Evolutionary conservation across 2,329 filamentous ascomycete species (phyloP).

Genomic region (Nannizziopsis barbatae): DNA sequence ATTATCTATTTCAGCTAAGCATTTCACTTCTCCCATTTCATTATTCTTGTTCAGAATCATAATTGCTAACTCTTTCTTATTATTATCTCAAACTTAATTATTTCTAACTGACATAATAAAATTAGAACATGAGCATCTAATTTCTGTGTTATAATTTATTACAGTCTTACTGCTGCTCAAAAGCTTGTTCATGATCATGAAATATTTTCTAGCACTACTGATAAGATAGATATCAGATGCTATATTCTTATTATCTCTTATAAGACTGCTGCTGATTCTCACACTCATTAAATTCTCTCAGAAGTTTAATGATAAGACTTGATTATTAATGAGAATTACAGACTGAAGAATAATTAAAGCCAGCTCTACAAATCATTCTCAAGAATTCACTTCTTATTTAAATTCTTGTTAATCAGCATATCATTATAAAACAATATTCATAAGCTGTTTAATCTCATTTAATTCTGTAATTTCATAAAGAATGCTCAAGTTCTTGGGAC

Average conservation of each 20-base stretch:
- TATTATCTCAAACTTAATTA: slow-evolving; percentile 88
- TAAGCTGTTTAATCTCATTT: slow-evolving; percentile 91
- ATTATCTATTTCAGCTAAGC: slow-evolving; percentile 78
- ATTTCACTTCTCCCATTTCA: slow-evolving; percentile 81
- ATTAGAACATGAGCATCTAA: slow-evolving; percentile 87
- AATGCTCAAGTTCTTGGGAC: slow-evolving; percentile 63
- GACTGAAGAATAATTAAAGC: slow-evolving; percentile 85
- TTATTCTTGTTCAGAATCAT: too few relatives aligned
- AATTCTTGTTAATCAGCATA: slow-evolving; percentile 74
- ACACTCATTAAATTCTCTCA: slow-evolving; percentile 54
- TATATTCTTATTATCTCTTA: slow-evolving; percentile 94
- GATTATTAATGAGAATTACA: slow-evolving; percentile 88
- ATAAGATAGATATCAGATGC: slow-evolving; percentile 57
- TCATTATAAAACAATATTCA: slow-evolving; percentile 76
- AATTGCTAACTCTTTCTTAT: slow-evolving; percentile 88
- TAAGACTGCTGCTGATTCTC: slow-evolving; percentile 68
- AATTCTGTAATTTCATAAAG: slow-evolving; percentile 69
- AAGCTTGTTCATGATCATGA: slow-evolving; percentile 72
- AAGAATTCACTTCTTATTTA: slow-evolving; percentile 66
- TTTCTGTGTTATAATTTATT: slow-evolving; percentile 82
- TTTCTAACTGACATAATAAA: slow-evolving; percentile 93
- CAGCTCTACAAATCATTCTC: slow-evolving; percentile 65
- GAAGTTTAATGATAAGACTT: slow-evolving; percentile 73
- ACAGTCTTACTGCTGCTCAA: slow-evolving; percentile 64
- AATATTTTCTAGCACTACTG: slow-evolving; percentile 54